Percentiles rank a stretch among this genome's conserved stretches.
Evolutionary conservation across 225 moss, liverwort and hornwort genomes (phyloP).

Genomic region (Neckera pumila): DNA sequence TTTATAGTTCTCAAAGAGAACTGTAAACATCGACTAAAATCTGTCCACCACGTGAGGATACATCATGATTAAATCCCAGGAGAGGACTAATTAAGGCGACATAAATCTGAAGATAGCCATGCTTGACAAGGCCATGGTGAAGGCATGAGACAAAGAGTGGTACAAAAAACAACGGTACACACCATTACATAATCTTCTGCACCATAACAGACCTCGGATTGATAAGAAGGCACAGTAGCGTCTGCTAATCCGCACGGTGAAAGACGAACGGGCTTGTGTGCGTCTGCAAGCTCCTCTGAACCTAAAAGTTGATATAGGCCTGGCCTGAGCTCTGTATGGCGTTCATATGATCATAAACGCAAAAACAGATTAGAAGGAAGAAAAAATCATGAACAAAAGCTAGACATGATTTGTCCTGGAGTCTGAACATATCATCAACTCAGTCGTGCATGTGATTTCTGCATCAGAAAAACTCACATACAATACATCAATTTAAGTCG

Average conservation of each 20-base stretch:
- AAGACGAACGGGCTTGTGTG: slow-evolving; percentile 26
- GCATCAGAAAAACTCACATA: neutral
- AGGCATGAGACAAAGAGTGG: neutral
- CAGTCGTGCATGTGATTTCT: neutral
- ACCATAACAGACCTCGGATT: slow-evolving; percentile 52
- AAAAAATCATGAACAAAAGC: neutral
- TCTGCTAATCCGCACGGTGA: slow-evolving; percentile 34
- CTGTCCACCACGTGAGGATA: neutral
- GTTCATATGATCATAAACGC: slow-evolving; percentile 8
- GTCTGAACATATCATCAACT: neutral
- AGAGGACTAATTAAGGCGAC: neutral
- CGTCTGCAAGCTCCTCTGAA: slow-evolving; percentile 22
- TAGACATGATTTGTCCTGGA: neutral
- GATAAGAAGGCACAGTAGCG: slow-evolving; percentile 30
- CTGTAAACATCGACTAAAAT: neutral
- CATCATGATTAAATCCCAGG: neutral
- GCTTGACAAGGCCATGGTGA: neutral
- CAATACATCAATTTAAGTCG: neutral
- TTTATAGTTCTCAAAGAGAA: neutral
- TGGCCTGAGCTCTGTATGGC: slow-evolving; percentile 25
- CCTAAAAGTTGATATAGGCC: slow-evolving; percentile 33
- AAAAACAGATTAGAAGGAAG: neutral
- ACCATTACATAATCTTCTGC: slow-evolving; percentile 49
- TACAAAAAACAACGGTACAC: slow-evolving; percentile 15
- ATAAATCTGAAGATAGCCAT: neutral